Evolutionary conservation across 129 eudicot genomes (phyloP).

Genomic region (Ambrosia trifida): DNA sequence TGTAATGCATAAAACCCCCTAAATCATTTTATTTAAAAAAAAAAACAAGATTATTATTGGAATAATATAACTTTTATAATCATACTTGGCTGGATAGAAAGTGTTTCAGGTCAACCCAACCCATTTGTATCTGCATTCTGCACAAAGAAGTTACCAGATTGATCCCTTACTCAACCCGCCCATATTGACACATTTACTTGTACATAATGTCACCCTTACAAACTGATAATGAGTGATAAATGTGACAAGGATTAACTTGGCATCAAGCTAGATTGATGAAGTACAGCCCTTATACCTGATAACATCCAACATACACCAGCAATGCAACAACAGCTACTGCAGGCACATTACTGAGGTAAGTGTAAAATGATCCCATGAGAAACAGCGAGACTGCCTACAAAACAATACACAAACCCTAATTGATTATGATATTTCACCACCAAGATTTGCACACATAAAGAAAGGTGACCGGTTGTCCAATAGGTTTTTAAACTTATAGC

Average conservation of each 20-base stretch:
- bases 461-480: background rate
- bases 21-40: background rate
- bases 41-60: background rate
- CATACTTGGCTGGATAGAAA: background rate
- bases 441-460: background rate
- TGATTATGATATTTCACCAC: background rate
- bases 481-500: background rate
- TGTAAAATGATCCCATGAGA: slow-evolving; percentile 92
- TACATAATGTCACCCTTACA: background rate
- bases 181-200: background rate
- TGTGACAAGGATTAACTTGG: background rate
- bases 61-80: background rate
- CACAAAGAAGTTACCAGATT: background rate
- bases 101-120: background rate
- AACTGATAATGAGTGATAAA: background rate
- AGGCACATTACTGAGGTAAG: slow-evolving; percentile 59
- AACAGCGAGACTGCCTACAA: slow-evolving; percentile 72
- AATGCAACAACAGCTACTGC: slow-evolving; percentile 84
- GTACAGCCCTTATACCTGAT: slow-evolving; percentile 60
- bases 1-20: background rate
- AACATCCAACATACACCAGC: slow-evolving; percentile 92
- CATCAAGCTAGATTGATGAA: slow-evolving; percentile 2
- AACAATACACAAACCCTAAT: slow-evolving; percentile 13
- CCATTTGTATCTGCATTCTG: background rate
- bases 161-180: background rate